These are phyloP conservation scores for Ustilago lituana DNA, from an alignment of 1,284 basidiomycete genomes.

Conservation along the genomic window DNA sequence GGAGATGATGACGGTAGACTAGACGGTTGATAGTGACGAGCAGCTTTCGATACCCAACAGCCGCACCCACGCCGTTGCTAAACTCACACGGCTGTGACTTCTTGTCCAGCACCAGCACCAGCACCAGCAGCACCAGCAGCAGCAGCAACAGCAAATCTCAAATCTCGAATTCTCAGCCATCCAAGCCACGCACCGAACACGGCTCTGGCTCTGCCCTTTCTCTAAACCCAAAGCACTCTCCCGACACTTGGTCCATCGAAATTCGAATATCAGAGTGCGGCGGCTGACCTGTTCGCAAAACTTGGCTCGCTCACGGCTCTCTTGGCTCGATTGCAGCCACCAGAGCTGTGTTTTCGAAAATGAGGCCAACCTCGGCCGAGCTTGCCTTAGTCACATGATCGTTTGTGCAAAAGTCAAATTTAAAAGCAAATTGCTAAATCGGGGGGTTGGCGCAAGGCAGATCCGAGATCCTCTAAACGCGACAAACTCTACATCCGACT, in stretches of 20 bases:
- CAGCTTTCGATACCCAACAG: constrained; percentile 8
- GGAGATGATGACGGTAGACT: constrained; percentile 40
- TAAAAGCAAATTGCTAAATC: neutral
- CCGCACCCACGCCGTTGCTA: no score
- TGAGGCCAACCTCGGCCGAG: constrained; percentile 17
- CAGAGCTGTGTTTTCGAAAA: no score
- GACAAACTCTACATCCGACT: neutral
- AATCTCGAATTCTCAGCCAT: constrained; percentile 7
- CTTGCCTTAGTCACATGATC: constrained; percentile 1
- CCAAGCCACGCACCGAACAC: no score
- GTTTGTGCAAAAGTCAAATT: neutral
- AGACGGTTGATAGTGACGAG: constrained; percentile 39
- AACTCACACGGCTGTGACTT: no score
- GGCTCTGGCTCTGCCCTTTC: no score
- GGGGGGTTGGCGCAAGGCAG: neutral
- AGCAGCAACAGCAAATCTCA: no score
- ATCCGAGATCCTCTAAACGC: no score
- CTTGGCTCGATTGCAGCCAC: no score
- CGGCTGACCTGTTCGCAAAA: constrained; percentile 3
- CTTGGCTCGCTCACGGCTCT: neutral
- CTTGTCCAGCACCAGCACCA: no score
- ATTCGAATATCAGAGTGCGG: constrained; percentile 2
- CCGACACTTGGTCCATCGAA: no score
- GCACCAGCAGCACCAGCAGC: no score
- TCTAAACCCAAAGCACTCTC: no score